Conservation (phyloP, 2,329 filamentous ascomycete genomes). For the Chaetomiaceae sp. region DNA sequence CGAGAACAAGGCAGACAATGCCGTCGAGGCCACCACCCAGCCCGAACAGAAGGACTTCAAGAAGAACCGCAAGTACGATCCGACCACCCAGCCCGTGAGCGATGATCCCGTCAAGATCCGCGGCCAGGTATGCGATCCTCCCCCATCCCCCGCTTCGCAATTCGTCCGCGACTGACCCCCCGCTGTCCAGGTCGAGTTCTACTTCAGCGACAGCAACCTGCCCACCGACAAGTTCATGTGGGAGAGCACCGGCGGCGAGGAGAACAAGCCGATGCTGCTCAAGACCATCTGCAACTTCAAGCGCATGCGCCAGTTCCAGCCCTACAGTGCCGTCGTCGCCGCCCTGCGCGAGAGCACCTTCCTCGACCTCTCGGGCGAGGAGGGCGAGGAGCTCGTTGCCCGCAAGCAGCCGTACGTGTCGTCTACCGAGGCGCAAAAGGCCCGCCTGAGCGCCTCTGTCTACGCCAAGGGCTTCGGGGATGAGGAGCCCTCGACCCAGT, state of each 20-base stretch:
- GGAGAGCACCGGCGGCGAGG: slow-evolving; percentile 66
- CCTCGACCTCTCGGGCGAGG: slow-evolving; percentile 68
- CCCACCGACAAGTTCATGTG: slow-evolving; percentile 85
- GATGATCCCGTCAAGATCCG: slow-evolving; percentile 77
- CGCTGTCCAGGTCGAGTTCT: slow-evolving; percentile 78
- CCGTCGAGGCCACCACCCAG: slow-evolving; percentile 43
- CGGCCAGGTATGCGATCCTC: slow-evolving; percentile 60
- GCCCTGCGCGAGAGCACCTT: slow-evolving; percentile 74
- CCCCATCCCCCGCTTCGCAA: not conserved
- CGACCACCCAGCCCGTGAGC: slow-evolving; percentile 61
- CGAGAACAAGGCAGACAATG: slow-evolving; percentile 17
- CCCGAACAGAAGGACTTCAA: slow-evolving; percentile 36
- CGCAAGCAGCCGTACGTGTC: slow-evolving; percentile 70
- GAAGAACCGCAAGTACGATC: slow-evolving; percentile 67
- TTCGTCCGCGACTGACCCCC: slow-evolving; percentile 13
- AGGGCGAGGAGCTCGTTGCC: slow-evolving; percentile 65
- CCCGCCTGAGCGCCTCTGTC: slow-evolving; percentile 64
- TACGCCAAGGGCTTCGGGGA: slow-evolving; percentile 94
- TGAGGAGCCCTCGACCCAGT: slow-evolving; percentile 78
- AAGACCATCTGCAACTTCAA: slow-evolving; percentile 80
- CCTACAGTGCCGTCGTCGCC: slow-evolving; percentile 74
- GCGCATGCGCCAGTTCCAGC: slow-evolving; percentile 93
- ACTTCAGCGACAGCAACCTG: slow-evolving; percentile 90
- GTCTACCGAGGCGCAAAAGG: slow-evolving; percentile 54
- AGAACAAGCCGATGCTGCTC: slow-evolving; percentile 77